phyloP scores from a whole-genome alignment of 768 basidiomycete genomes.

The Amanita rubescens region DNA sequence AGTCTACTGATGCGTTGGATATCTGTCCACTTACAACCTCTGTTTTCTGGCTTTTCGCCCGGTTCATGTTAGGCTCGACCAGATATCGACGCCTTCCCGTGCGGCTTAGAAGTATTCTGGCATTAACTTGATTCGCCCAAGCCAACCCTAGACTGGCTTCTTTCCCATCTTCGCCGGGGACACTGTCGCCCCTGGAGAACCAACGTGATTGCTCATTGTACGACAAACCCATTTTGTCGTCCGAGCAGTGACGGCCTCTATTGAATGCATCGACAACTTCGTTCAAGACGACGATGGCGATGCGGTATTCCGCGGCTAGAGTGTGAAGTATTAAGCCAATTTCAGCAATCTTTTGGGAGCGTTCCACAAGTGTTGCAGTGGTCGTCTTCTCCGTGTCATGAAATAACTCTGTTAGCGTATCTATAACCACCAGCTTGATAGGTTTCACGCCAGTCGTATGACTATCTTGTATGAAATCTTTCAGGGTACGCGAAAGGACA shows the following conservation, averaged over 20 bases:
- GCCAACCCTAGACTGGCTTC: conserved; percentile 83
- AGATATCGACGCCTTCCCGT: conserved; percentile 63
- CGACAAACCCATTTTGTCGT: conserved; percentile 31
- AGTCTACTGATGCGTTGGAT: not conserved
- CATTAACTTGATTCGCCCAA: conserved; percentile 93
- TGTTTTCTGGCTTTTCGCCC: conserved; percentile 19
- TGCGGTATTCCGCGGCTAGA: conserved; percentile 51
- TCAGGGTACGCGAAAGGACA: conserved; percentile 48
- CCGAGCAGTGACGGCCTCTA: conserved; percentile 16
- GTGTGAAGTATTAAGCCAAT: conserved; percentile 66
- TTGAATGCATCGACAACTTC: conserved; percentile 81
- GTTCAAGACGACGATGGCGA: conserved; percentile 83
- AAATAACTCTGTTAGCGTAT: conserved; percentile 84
- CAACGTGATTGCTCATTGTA: conserved; percentile 72
- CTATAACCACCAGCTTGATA: conserved; percentile 75
- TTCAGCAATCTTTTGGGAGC: conserved; percentile 61
- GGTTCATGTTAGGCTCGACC: conserved; percentile 22
- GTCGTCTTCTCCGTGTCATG: conserved; percentile 54
- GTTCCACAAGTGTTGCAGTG: conserved; percentile 56
- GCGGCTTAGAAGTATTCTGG: conserved; percentile 73
- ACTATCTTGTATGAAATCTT: conserved; percentile 31
- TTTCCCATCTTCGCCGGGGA: conserved; percentile 54
- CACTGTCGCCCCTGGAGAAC: conserved; percentile 61
- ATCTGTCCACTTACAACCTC: not conserved
- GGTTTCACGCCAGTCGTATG: conserved; percentile 36